Evolutionary conservation across 306 rosid genomes (phyloP), one percentile per base, ranked within the genome.

Genomic region (Corylus americana): DNA sequence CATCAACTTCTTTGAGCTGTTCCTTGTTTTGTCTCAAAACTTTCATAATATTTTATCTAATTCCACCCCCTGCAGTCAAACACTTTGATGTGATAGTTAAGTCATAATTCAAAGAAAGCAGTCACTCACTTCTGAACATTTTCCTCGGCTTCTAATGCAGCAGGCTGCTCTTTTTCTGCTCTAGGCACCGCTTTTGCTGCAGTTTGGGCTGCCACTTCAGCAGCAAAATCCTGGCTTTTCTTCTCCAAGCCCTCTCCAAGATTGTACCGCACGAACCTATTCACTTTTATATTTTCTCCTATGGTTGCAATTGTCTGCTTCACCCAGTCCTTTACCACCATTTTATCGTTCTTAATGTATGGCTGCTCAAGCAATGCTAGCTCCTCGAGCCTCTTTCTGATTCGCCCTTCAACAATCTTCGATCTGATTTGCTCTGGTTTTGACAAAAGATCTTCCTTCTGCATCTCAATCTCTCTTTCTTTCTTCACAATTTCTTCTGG

Each of bases 141-240:
- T 85, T 91, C 96, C 75, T 87, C 83, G n/a, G 77, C 80, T 79
- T 89, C 96, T 12, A 74, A 83, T 48, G 62, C 84, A 70, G 87
- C 71, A 74, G 94, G 88, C 86, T 87, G 86, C 82, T 81, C 91
- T 87, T 85, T 83, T 39, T 37, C 90, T 70, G 83, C 79, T 70
- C 85, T 9, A 25, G 92, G 80, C 27, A 29, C 84, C 7, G 87
- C 50, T 85, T 89, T 90, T 70, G 97, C 96, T 8, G 93, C 80
- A 73, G 99, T 96, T 83, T 96, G 99, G 79, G 99, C 99, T 37
- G 98, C 99, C 71, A 96, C 99, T 84, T 96, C 99, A 31, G 98
- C 99, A 71, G 99, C 98, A 83, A 96, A 96, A 84, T 93, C 97
- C 83, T 93, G 98, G 77, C 96, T 96, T 88, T 87, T 92, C 90